Conservation (phyloP, 202 grass and related monocot species). For the Setaria viridis region DNA sequence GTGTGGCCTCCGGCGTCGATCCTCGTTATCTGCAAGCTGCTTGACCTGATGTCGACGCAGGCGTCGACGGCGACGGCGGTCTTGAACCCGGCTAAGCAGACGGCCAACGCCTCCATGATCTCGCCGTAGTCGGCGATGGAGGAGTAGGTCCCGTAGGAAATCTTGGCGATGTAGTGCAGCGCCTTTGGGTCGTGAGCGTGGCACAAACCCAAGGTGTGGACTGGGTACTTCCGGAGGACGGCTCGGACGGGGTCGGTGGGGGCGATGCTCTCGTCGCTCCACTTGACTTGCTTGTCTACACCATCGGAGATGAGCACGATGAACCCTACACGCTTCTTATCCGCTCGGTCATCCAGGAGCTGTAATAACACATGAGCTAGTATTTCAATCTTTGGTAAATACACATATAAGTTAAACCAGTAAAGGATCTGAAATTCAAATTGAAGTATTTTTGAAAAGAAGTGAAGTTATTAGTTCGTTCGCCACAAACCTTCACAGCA, state of each 20-base stretch:
- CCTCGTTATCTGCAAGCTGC: neutral
- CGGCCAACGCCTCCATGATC: neutral
- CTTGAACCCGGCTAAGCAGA: constrained; percentile 20
- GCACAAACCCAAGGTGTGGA: constrained; percentile 10
- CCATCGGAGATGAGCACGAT: constrained; percentile 13
- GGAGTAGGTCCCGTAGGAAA: constrained; percentile 16
- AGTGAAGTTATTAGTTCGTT: too few species aligned
- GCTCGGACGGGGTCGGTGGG: neutral
- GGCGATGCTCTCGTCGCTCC: neutral
- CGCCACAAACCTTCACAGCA: constrained; percentile 15
- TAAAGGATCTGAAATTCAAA: too few species aligned
- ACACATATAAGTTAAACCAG: too few species aligned
- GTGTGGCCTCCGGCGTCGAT: constrained; percentile 6
- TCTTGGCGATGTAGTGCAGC: constrained; percentile 2
- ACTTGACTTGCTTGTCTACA: neutral
- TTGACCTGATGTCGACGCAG: neutral
- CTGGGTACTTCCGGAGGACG: constrained; percentile 11
- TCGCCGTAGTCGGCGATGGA: neutral
- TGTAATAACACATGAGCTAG: neutral
- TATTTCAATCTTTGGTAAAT: too few species aligned
- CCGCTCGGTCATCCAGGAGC: constrained; percentile 7
- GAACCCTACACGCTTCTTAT: constrained; percentile 9
- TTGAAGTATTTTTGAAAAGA: neutral
- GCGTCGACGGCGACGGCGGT: neutral
- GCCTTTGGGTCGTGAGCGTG: constrained; percentile 19